Evolutionary conservation across 257 asterid genomes (phyloP).

Genomic region (Nicotiana paniculata): DNA sequence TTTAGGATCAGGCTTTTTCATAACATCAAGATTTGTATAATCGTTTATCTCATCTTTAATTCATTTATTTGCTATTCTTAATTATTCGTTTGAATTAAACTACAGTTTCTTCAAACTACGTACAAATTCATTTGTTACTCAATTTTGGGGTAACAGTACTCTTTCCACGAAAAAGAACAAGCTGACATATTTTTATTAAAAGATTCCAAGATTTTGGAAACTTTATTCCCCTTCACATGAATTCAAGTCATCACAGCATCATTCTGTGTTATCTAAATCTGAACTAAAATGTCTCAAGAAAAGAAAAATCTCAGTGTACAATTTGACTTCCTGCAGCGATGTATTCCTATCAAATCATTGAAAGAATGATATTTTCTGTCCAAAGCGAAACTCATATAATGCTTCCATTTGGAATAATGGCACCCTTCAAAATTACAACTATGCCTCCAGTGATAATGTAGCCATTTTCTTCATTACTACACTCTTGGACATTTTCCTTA

Average conservation of each 20-base stretch:
- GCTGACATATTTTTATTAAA: background rate
- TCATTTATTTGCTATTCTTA: no score
- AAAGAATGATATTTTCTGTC: background rate
- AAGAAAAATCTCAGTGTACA: background rate
- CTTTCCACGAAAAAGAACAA: background rate
- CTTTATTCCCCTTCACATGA: background rate
- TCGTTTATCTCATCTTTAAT: no score
- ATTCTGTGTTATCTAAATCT: background rate
- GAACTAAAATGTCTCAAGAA: background rate
- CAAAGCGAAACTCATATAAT: slow-evolving; percentile 23
- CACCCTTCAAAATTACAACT: slow-evolving; percentile 48
- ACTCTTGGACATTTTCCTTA: slow-evolving; percentile 64
- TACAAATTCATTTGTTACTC: no score
- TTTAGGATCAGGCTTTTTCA: no score
- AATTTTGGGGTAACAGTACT: no score
- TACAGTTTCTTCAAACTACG: no score
- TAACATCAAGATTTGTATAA: no score
- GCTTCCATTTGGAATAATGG: slow-evolving; percentile 61
- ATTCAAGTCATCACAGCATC: background rate
- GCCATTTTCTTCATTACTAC: slow-evolving; percentile 56
- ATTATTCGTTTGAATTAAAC: no score
- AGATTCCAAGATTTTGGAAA: background rate
- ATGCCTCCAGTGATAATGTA: slow-evolving; percentile 57
- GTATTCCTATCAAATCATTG: background rate
- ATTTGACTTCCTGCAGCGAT: background rate